Base-by-base conservation (phyloP, 2,329 filamentous ascomycete genomes). In the Pseudogymnoascus sp. region DNA sequence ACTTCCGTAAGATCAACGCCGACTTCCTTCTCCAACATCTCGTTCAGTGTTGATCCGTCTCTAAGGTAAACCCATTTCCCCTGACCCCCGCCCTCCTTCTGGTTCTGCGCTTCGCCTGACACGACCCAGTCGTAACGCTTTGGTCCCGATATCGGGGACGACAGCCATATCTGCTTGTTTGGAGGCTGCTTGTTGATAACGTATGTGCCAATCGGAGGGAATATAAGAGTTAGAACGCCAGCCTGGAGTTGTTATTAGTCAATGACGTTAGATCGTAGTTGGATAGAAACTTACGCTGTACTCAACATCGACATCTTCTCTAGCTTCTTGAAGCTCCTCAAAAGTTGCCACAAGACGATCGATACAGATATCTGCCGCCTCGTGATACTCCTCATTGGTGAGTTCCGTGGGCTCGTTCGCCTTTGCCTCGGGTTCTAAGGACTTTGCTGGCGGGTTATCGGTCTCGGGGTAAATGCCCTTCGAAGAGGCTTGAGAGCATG, bases 171-270 rank as follows among this genome's bases (percentile, higher is more conserved):
- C 73, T 89, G 94, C 79, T 92, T 94, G 80, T 97, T 97, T 17
- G 93, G 92, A 0, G 94, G 94, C 75, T 99, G 94, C 76, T 99
- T 99, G 83, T 99, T 99, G 77, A 99, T 83, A 63, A 99, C 90
- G 72, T 95, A 99, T 31, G 85, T 93, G 64, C 92, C 92, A 59
- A 84, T 79, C 10, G 81, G 78, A 1, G 85, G 84, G 68, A 90
- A 84, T 5, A 78, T 80, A 70, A 97, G 80, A 65, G 86, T 92
- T 68, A 97, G 81, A 61, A 97, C 92, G 61, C 94, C 93, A 60
- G 90, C 84, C 92, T 97, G 69, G 50, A 41, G 54, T 40, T 60
- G 64, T 68, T 63, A 63, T 50, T 50, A 41, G 58, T 7, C 44
- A 59, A 35, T 60, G 4, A 15, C 10, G 58, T 62, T 41, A 60